phyloP scores from a whole-genome alignment of 768 basidiomycete genomes.

The Rubroboletus pulcherrimus region DNA sequence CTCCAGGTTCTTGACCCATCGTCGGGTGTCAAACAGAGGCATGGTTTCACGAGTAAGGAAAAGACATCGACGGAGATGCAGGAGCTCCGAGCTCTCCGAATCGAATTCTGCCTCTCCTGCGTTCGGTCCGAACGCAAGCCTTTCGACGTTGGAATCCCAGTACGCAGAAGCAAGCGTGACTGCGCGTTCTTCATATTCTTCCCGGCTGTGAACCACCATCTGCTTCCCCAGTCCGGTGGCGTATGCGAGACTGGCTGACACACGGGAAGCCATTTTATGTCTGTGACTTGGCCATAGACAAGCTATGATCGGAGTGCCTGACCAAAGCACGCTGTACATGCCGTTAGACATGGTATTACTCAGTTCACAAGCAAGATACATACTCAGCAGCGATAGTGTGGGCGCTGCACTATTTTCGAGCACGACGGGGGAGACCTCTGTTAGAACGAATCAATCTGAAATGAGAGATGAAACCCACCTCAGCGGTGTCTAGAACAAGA shows the following conservation, averaged over 20 bases:
- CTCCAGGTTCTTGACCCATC: slow-evolving; percentile 48
- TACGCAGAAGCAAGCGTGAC: slow-evolving; percentile 36
- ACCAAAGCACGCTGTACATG: slow-evolving; percentile 42
- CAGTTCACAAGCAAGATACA: slow-evolving; percentile 12
- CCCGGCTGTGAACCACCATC: slow-evolving; percentile 42
- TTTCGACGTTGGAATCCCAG: slow-evolving; percentile 13
- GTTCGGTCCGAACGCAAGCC: background rate
- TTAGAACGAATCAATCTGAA: background rate
- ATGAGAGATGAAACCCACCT: slow-evolving; percentile 30
- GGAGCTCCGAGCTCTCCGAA: slow-evolving; percentile 32
- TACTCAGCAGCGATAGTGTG: slow-evolving; percentile 51
- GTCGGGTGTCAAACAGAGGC: slow-evolving; percentile 46
- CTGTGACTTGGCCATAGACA: slow-evolving; percentile 40
- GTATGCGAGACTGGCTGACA: slow-evolving; percentile 44
- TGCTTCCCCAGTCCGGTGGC: slow-evolving; percentile 46
- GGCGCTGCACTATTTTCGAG: slow-evolving; percentile 42
- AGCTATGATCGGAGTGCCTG: slow-evolving; percentile 50
- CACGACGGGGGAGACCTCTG: background rate
- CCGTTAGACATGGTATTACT: background rate
- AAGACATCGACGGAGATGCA: slow-evolving; percentile 38
- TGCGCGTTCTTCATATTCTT: slow-evolving; percentile 46
- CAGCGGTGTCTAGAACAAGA: slow-evolving; percentile 49
- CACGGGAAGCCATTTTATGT: slow-evolving; percentile 50
- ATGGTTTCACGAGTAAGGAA: slow-evolving; percentile 39
- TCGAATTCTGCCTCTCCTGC: background rate